Evolutionary conservation across 495 filamentous ascomycete genomes (phyloP).

Genomic region (Copromyces sp.): DNA sequence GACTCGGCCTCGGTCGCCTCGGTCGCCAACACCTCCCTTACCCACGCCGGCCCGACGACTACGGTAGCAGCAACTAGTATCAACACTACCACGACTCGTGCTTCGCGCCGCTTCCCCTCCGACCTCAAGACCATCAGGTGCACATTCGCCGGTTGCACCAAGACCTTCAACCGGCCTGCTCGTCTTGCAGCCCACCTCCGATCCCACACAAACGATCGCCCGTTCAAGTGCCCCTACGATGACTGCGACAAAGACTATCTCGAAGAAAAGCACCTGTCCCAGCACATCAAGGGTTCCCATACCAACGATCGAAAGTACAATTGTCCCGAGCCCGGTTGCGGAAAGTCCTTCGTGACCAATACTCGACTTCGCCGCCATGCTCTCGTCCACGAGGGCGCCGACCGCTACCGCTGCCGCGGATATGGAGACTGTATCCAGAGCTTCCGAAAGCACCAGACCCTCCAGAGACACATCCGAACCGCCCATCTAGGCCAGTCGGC

Average conservation of each 20-base stretch:
- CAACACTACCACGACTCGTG: conserved; percentile 41
- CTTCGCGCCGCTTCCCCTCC: conserved; percentile 50
- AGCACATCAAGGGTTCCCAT: conserved; percentile 77
- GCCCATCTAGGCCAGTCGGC: conserved; percentile 60
- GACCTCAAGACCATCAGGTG: conserved; percentile 66
- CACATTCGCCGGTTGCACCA: conserved; percentile 56
- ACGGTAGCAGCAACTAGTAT: conserved; percentile 23
- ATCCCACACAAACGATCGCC: conserved; percentile 70
- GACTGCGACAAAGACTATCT: conserved; percentile 74
- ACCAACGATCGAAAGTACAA: conserved; percentile 57
- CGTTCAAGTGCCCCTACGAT: conserved; percentile 55
- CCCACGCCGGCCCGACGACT: conserved; percentile 1
- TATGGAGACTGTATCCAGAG: conserved; percentile 63
- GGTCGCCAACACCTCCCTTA: conserved; percentile 6
- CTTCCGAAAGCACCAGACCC: conserved; percentile 82
- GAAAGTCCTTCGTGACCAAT: conserved; percentile 67
- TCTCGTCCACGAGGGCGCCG: conserved; percentile 54
- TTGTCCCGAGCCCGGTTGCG: conserved; percentile 62
- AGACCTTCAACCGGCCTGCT: conserved; percentile 81
- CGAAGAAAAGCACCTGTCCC: conserved; percentile 68
- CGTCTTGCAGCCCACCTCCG: conserved; percentile 67
- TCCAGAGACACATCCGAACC: conserved; percentile 68
- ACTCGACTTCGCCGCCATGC: conserved; percentile 62
- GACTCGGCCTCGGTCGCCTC: conserved; percentile 10
- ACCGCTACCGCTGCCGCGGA: conserved; percentile 61